phyloP scores from a whole-genome alignment of 1,139 yeast species.

The Scheffersomyces titani region DNA sequence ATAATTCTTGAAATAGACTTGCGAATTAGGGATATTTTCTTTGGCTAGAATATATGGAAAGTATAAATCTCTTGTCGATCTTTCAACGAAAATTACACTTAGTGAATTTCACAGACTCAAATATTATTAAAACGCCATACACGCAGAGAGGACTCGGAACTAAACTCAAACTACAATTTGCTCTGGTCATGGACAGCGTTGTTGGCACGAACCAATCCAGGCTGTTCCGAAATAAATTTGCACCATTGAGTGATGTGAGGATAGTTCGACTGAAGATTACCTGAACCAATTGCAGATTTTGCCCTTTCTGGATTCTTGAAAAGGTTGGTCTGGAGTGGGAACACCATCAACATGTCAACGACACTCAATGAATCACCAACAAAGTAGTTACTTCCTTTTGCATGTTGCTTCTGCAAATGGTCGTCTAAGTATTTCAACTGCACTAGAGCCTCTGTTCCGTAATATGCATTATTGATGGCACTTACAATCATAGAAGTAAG shows the following conservation, averaged over 20 bases:
- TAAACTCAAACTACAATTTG: neutral
- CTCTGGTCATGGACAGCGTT: neutral
- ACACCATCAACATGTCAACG: slow-evolving; percentile 42
- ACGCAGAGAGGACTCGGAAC: neutral
- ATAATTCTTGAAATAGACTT: neutral
- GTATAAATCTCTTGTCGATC: too few relatives aligned
- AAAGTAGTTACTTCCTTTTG: slow-evolving; percentile 27
- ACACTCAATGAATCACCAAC: slow-evolving; percentile 39
- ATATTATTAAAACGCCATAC: neutral
- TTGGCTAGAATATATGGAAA: neutral
- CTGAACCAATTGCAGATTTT: slow-evolving; percentile 3
- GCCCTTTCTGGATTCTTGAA: slow-evolving; percentile 16
- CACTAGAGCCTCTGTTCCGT: slow-evolving; percentile 23
- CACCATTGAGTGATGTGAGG: slow-evolving; percentile 32
- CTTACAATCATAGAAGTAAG: slow-evolving; percentile 25
- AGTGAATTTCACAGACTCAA: too few relatives aligned
- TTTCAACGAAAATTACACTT: too few relatives aligned
- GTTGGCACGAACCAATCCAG: slow-evolving; percentile 15
- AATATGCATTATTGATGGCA: slow-evolving; percentile 29
- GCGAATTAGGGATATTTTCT: neutral
- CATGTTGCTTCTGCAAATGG: slow-evolving; percentile 27
- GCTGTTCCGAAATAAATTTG: slow-evolving; percentile 17
- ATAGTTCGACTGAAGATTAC: slow-evolving; percentile 12
- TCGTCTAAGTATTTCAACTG: slow-evolving; percentile 33
- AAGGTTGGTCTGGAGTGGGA: slow-evolving; percentile 29